These are phyloP conservation scores for Globisporangium irregulare DNA, from an alignment of 352 stramenopile genomes.

Conservation along the genomic window DNA sequence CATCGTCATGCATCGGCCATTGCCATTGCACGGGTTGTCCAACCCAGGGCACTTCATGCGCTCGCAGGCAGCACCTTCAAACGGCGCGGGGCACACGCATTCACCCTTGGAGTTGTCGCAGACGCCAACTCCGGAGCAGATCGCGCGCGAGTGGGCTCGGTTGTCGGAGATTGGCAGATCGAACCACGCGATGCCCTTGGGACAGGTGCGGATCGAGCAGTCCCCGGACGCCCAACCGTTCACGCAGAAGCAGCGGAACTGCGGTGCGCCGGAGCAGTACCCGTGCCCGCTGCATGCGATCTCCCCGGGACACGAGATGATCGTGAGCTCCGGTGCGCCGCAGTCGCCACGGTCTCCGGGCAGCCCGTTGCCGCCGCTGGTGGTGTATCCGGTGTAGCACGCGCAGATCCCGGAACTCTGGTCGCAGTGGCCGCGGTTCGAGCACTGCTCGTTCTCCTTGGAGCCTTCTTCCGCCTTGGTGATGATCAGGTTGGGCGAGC, in stretches of 20 bases:
- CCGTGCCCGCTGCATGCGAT: slow-evolving; percentile 68
- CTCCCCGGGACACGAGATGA: slow-evolving; percentile 57
- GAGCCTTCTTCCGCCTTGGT: slow-evolving; percentile 72
- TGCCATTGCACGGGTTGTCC: slow-evolving; percentile 51
- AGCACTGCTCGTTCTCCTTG: slow-evolving; percentile 88
- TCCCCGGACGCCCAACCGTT: slow-evolving; percentile 59
- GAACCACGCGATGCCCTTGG: slow-evolving; percentile 63
- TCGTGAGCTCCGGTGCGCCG: slow-evolving; percentile 42
- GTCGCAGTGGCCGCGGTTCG: slow-evolving; percentile 70
- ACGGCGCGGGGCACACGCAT: slow-evolving; percentile 58
- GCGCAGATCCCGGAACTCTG: slow-evolving; percentile 76
- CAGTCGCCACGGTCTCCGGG: slow-evolving; percentile 71
- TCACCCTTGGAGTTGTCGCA: slow-evolving; percentile 62
- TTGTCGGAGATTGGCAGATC: slow-evolving; percentile 57
- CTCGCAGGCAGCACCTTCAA: slow-evolving; percentile 67
- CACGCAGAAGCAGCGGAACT: slow-evolving; percentile 71
- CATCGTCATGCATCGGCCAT: slow-evolving; percentile 72
- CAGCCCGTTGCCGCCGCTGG: slow-evolving; percentile 48
- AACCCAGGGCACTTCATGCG: slow-evolving; percentile 63
- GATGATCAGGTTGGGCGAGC: slow-evolving; percentile 38
- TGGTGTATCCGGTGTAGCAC: slow-evolving; percentile 84
- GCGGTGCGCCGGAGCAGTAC: slow-evolving; percentile 62
- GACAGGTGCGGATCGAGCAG: slow-evolving; percentile 69
- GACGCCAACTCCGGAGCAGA: slow-evolving; percentile 67
- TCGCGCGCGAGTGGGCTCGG: slow-evolving; percentile 40